A percentile compares a stretch with the other conserved stretches of the same genome.
Conservation (phyloP, 2,329 filamentous ascomycete genomes). For the Metarhizium robertsii region DNA sequence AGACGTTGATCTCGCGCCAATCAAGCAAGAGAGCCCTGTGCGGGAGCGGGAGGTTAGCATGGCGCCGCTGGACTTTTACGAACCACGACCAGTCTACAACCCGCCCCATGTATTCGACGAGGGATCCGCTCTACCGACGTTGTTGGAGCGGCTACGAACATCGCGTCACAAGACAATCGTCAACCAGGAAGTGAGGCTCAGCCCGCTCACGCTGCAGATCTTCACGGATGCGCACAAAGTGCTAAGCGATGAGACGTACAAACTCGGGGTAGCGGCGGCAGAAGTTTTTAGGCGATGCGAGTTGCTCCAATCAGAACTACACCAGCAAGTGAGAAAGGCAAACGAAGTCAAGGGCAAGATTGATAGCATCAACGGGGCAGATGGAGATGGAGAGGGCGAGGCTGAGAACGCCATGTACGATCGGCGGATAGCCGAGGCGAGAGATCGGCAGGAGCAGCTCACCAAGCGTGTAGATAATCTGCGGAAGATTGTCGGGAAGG, state of each 20-base stretch:
- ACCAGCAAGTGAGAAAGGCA: constrained; percentile 56
- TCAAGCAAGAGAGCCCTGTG: constrained; percentile 32
- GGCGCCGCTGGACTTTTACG: constrained; percentile 41
- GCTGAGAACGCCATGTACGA: constrained; percentile 49
- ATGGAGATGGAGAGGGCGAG: constrained; percentile 38
- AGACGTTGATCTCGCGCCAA: constrained; percentile 38
- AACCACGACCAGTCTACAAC: constrained; percentile 58
- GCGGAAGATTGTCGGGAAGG: constrained; percentile 32
- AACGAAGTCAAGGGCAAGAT: constrained; percentile 57
- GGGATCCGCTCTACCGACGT: constrained; percentile 42
- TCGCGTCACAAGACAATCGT: constrained; percentile 52
- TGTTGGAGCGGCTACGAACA: constrained; percentile 48
- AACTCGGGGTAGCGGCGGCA: constrained; percentile 58
- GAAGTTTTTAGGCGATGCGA: constrained; percentile 66
- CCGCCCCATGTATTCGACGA: constrained; percentile 52
- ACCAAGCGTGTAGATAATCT: constrained; percentile 51
- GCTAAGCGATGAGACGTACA: constrained; percentile 59
- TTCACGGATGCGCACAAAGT: constrained; percentile 66
- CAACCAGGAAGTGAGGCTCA: constrained; percentile 60
- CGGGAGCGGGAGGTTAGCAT: constrained; percentile 33
- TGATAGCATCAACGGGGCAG: constrained; percentile 46
- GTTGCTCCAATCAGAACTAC: constrained; percentile 56
- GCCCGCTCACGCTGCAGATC: constrained; percentile 59
- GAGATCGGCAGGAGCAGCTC: constrained; percentile 47
- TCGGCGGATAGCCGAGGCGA: constrained; percentile 44